Percentiles rank a stretch among this genome's conserved stretches.
phyloP scores from a whole-genome alignment of 257 asterid genomes.

The Solanum peruvianum region DNA sequence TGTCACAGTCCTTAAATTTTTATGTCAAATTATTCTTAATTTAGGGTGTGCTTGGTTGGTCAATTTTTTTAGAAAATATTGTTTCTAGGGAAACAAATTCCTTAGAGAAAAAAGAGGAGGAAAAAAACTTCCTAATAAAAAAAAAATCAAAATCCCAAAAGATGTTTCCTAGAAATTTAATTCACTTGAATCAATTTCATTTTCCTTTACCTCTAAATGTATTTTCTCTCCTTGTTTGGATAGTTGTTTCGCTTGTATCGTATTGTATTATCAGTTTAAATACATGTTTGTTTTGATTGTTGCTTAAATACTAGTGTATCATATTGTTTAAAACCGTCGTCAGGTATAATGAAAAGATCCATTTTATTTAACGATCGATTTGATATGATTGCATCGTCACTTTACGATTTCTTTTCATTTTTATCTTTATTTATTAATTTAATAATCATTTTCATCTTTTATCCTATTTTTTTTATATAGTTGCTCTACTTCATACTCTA shows the following conservation, averaged over 20 bases:
- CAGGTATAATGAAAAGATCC: no score
- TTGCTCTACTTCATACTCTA: no score
- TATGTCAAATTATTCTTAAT: background rate
- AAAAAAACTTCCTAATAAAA: no score
- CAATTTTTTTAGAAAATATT: no score
- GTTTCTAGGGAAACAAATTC: background rate
- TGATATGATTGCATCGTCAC: background rate
- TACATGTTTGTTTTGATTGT: no score
- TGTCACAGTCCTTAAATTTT: background rate
- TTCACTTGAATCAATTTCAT: background rate
- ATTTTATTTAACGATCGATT: no score
- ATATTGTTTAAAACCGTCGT: rapidly evolving
- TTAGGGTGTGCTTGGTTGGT: background rate
- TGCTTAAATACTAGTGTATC: no score
- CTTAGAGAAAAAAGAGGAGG: background rate
- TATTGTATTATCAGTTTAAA: no score
- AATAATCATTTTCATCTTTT: no score
- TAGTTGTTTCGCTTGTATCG: background rate
- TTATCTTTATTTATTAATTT: no score
- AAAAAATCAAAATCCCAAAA: background rate
- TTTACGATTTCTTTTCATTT: no score
- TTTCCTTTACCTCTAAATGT: background rate
- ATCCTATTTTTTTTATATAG: no score
- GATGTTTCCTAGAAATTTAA: background rate
- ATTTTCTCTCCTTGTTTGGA: background rate